A percentile compares a stretch with the other conserved stretches of the same genome.
Evolutionary conservation across 176 grass and related monocot genomes (phyloP).

Genomic region (Raddia distichophylla): DNA sequence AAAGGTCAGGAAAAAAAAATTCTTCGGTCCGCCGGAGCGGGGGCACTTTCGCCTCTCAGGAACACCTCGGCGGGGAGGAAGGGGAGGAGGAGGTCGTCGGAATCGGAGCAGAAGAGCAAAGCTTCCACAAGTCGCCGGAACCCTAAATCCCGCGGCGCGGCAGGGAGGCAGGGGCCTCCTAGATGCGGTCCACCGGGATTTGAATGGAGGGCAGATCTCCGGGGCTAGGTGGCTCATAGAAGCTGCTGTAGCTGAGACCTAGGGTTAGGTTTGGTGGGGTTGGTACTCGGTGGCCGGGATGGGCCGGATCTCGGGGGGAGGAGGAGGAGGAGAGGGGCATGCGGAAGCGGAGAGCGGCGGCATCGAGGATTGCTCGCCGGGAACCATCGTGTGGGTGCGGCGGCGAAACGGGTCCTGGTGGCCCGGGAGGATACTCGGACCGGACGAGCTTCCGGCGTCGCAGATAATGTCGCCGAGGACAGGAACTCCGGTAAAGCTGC

Average conservation of each 20-base stretch:
- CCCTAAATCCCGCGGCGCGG: conserved; percentile 29
- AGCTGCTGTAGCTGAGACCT: conserved; percentile 27
- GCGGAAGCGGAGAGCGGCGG: conserved; percentile 31
- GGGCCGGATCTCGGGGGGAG: conserved; percentile 51
- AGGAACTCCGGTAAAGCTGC: conserved; percentile 83
- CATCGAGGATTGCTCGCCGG: conserved; percentile 58
- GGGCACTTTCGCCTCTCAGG: conserved; percentile 6
- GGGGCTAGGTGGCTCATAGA: conserved; percentile 11
- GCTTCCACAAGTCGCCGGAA: conserved; percentile 10
- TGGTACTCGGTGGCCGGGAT: conserved; percentile 32
- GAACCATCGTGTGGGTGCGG: conserved; percentile 83
- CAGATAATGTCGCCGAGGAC: conserved; percentile 79
- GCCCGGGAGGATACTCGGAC: conserved; percentile 77
- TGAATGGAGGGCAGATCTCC: conserved; percentile 41
- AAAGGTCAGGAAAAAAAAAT: conserved; percentile 17
- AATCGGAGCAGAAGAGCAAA: background rate
- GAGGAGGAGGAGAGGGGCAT: conserved; percentile 36
- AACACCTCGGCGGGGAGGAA: background rate
- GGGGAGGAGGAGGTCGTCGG: background rate
- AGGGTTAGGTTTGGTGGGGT: conserved; percentile 33
- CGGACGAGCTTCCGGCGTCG: conserved; percentile 70
- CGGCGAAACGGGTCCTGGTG: conserved; percentile 89
- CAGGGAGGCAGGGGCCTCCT: background rate
- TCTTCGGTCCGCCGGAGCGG: background rate
- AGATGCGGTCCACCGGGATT: conserved; percentile 39